Conservation (phyloP, 2,329 filamentous ascomycete species). For the Akanthomyces lecanii region DNA sequence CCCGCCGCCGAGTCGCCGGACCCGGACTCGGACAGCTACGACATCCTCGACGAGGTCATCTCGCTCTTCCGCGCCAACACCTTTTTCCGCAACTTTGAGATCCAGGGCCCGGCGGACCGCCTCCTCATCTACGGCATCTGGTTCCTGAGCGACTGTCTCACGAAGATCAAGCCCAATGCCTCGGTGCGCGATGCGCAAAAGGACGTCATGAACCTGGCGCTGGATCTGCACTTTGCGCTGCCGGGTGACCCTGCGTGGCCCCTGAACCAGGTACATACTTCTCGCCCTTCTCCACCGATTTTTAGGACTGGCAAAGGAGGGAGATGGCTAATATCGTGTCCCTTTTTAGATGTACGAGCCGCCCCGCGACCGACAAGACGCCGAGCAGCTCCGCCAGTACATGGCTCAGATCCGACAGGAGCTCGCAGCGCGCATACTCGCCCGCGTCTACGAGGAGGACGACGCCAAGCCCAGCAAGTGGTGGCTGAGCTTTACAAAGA, state of each 20-base stretch:
- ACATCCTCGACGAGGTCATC: conserved; percentile 91
- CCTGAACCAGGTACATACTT: conserved; percentile 66
- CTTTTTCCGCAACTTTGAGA: conserved; percentile 99
- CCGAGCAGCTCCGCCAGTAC: conserved; percentile 84
- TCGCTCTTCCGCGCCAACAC: conserved; percentile 95
- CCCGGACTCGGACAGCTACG: conserved; percentile 87
- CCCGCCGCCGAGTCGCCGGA: conserved; percentile 63
- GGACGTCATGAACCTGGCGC: conserved; percentile 83
- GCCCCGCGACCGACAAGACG: conserved; percentile 80
- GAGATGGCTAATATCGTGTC: no score
- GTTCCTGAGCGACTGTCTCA: conserved; percentile 85
- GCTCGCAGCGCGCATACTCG: conserved; percentile 75
- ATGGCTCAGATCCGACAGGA: conserved; percentile 92
- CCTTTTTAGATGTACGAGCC: conserved; percentile 72
- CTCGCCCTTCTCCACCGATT: no score
- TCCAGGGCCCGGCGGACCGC: conserved; percentile 91
- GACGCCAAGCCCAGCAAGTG: conserved; percentile 74
- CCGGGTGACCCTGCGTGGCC: conserved; percentile 92
- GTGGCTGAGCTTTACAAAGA: conserved; percentile 98
- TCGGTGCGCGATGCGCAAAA: conserved; percentile 56
- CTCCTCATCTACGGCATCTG: conserved; percentile 95
- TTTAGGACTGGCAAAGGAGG: no score
- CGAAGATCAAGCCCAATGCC: conserved; percentile 77
- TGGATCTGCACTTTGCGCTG: conserved; percentile 89
- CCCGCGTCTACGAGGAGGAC: conserved; percentile 79